These are phyloP conservation scores for Fusarium sp. DNA, from an alignment of 2,329 filamentous ascomycete genomes.

Conservation along the genomic window DNA sequence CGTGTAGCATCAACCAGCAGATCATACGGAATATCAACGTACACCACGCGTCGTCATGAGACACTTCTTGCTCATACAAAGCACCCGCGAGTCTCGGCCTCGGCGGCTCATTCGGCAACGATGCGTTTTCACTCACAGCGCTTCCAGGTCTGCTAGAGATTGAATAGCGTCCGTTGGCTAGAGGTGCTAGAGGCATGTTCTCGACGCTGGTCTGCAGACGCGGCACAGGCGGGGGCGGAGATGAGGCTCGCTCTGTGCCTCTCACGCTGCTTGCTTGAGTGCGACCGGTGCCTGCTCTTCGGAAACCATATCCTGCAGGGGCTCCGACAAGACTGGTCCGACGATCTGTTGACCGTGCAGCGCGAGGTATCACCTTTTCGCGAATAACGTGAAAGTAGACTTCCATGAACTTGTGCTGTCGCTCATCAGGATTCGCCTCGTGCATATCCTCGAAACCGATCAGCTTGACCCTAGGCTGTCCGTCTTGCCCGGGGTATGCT, in stretches of 20 bases:
- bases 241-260: constrained; percentile 14
- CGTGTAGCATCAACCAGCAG: constrained; percentile 66
- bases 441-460: constrained; percentile 57
- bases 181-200: constrained; percentile 16
- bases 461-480: constrained; percentile 22
- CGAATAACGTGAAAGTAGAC: constrained; percentile 61
- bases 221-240: constrained; percentile 21
- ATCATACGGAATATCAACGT: constrained; percentile 65
- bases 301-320: constrained; percentile 36
- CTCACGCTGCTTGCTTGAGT: constrained; percentile 41
- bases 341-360: constrained; percentile 43
- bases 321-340: constrained; percentile 40
- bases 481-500: constrained; percentile 11
- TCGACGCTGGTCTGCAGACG: constrained; percentile 19
- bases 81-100: constrained; percentile 11
- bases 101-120: constrained; percentile 13
- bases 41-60: constrained; percentile 61
- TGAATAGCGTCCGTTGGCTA: constrained; percentile 14
- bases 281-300: constrained; percentile 34
- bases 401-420: constrained; percentile 60
- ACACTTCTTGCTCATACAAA: constrained; percentile 40
- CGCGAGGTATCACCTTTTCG: constrained; percentile 50
- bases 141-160: constrained; percentile 24
- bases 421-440: constrained; percentile 57
- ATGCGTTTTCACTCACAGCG: constrained; percentile 23